These are phyloP conservation scores for Xerocomus brunneocitrinus DNA, from an alignment of 768 basidiomycete species.

Conservation along the genomic window DNA sequence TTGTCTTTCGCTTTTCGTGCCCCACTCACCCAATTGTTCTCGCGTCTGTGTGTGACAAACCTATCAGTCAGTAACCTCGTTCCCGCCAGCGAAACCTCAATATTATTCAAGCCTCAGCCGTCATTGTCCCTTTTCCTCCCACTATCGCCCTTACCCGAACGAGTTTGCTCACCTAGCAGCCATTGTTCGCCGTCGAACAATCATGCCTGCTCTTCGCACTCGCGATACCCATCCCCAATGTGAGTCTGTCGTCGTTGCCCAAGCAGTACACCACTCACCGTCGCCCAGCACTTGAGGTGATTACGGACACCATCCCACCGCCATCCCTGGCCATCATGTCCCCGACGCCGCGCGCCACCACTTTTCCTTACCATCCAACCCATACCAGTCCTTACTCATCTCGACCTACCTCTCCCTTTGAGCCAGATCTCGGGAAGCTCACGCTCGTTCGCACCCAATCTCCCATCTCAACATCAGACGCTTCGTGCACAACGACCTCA, in stretches of 20 bases:
- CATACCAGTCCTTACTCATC: conserved; percentile 59
- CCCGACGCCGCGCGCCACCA: conserved; percentile 54
- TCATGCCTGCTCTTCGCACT: conserved; percentile 79
- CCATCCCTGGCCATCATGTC: conserved; percentile 55
- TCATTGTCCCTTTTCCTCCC: conserved; percentile 21
- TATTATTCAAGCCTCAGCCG: conserved; percentile 34
- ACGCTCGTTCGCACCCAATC: conserved; percentile 39
- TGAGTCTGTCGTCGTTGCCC: conserved; percentile 22
- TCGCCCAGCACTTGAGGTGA: conserved; percentile 66
- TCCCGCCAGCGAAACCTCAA: conserved; percentile 42
- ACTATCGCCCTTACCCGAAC: conserved; percentile 33
- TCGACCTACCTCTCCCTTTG: conserved; percentile 66
- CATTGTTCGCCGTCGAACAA: conserved; percentile 37
- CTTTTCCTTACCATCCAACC: conserved; percentile 38
- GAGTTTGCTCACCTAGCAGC: conserved; percentile 33
- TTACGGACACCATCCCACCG: conserved; percentile 54
- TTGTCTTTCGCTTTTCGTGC: conserved; percentile 55
- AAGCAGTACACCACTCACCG: conserved; percentile 14
- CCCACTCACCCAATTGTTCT: conserved; percentile 65
- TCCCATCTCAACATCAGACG: conserved; percentile 33
- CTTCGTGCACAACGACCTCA: conserved; percentile 25
- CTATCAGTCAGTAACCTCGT: conserved; percentile 42
- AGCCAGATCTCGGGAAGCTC: conserved; percentile 53
- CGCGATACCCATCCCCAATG: conserved; percentile 62
- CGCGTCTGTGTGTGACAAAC: conserved; percentile 45